Percentiles rank a stretch among this genome's conserved stretches.
phyloP scores from a whole-genome alignment of 805 yeast species.

The Tetrapisispora pingtungensis region DNA sequence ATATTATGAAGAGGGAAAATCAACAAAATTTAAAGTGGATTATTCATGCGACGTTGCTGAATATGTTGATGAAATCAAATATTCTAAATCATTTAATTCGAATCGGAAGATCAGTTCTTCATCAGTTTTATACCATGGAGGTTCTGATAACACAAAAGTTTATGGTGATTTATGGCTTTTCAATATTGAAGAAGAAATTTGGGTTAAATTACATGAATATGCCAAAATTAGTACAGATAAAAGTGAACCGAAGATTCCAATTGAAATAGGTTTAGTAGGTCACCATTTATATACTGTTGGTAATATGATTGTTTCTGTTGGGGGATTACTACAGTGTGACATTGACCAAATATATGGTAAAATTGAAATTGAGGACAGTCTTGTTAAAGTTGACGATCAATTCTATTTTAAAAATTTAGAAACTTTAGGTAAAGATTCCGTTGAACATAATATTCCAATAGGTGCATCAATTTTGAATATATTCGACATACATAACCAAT shows the following conservation, averaged over 20 bases:
- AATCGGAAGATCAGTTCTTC: not conserved
- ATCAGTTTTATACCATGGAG: conserved; percentile 30
- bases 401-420: not conserved
- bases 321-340: conserved; percentile 22
- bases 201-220: conserved; percentile 26
- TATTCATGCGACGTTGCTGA: not conserved
- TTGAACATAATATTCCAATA: not conserved
- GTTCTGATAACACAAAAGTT: conserved; percentile 29
- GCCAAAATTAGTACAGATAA: conserved; percentile 2
- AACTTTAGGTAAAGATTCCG: not conserved
- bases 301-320: conserved; percentile 16
- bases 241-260: conserved; percentile 10
- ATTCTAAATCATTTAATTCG: not conserved
- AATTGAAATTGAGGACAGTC: no score
- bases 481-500: conserved; percentile 16
- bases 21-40: not conserved
- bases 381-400: not conserved
- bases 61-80: not conserved
- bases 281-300: conserved; percentile 21
- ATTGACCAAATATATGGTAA: conserved; percentile 9
- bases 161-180: conserved; percentile 44
- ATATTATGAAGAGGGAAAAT: not conserved
- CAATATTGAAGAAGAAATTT: conserved; percentile 34
- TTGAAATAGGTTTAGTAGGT: conserved; percentile 21
- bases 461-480: conserved; percentile 11